Percentiles rank a stretch among this genome's conserved stretches.
phyloP scores from a whole-genome alignment of 257 asterid genomes.

The Coffea canephora region DNA sequence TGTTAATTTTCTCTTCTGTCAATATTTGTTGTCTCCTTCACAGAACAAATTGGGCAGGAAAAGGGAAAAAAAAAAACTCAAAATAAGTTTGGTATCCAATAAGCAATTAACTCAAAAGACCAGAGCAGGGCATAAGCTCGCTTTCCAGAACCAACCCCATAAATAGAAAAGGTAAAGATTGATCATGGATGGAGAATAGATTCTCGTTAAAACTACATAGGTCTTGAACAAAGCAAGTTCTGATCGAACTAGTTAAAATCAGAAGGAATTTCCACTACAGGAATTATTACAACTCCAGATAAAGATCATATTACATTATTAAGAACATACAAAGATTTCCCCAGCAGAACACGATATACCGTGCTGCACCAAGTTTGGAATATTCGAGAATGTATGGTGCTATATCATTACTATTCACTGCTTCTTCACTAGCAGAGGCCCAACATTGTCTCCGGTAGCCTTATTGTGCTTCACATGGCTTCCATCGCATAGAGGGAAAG shows the following conservation, averaged over 20 bases:
- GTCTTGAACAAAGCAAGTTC: not conserved
- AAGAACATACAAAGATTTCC: not conserved
- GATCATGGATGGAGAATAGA: not conserved
- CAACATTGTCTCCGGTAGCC: conserved; percentile 89
- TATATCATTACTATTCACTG: conserved; percentile 25
- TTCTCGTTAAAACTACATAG: not conserved
- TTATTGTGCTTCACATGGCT: conserved; percentile 87
- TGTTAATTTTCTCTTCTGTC: too few species aligned
- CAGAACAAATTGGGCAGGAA: too few species aligned
- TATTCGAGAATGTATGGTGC: not conserved
- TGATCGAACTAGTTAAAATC: not conserved
- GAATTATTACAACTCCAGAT: not conserved
- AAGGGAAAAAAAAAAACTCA: too few species aligned
- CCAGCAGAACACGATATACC: not conserved
- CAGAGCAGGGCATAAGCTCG: not conserved
- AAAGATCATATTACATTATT: not conserved
- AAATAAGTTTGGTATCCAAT: not conserved
- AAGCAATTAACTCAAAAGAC: not conserved
- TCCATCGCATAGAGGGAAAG: conserved; percentile 93
- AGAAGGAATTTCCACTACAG: not conserved
- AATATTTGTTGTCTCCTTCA: too few species aligned
- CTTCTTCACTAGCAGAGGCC: conserved; percentile 88
- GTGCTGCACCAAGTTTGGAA: not conserved
- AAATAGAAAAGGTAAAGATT: not conserved
- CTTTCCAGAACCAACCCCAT: not conserved